Percentiles rank a stretch among this genome's conserved stretches.
Conservation (phyloP, 371 early-diverging fungal genomes). For the Antonospora locustae region DNA sequence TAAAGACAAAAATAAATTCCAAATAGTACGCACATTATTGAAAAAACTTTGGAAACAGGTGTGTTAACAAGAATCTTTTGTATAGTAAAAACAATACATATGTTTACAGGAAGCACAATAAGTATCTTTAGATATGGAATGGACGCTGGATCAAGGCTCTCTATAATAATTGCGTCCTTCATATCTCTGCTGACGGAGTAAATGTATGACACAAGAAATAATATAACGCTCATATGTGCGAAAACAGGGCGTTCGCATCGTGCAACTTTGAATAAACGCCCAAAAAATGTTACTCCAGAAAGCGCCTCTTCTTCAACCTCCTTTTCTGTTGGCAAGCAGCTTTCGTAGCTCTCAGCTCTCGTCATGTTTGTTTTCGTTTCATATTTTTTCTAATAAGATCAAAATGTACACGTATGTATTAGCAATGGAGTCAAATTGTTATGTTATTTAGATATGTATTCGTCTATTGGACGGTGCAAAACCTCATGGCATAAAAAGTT, state of each 20-base stretch:
- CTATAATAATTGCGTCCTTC: slow-evolving; percentile 46
- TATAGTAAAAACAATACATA: slow-evolving; percentile 30
- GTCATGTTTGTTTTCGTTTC: background rate
- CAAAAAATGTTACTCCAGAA: background rate
- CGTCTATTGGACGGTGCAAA: no score
- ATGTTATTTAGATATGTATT: no score
- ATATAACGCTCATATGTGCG: slow-evolving; percentile 41
- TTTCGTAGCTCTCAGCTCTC: background rate
- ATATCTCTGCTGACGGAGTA: slow-evolving; percentile 49
- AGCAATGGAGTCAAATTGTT: no score
- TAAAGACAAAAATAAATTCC: slow-evolving; percentile 38
- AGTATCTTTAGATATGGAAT: slow-evolving; percentile 46
- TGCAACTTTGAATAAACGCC: slow-evolving; percentile 27
- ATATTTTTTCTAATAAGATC: background rate
- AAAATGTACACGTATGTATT: slow-evolving; percentile 2
- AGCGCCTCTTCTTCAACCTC: slow-evolving; percentile 35
- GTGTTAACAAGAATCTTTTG: slow-evolving; percentile 30
- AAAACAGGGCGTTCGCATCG: slow-evolving; percentile 43
- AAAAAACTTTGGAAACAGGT: slow-evolving; percentile 17
- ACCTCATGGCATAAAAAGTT: no score
- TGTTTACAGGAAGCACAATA: slow-evolving; percentile 37
- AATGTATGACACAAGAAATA: slow-evolving; percentile 33
- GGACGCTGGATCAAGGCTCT: slow-evolving; percentile 40
- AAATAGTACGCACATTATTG: slow-evolving; percentile 25
- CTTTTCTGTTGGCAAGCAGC: slow-evolving; percentile 29